Evolutionary conservation across 805 yeast species (phyloP).

Genomic region (Zygosaccharomyces lentus): DNA sequence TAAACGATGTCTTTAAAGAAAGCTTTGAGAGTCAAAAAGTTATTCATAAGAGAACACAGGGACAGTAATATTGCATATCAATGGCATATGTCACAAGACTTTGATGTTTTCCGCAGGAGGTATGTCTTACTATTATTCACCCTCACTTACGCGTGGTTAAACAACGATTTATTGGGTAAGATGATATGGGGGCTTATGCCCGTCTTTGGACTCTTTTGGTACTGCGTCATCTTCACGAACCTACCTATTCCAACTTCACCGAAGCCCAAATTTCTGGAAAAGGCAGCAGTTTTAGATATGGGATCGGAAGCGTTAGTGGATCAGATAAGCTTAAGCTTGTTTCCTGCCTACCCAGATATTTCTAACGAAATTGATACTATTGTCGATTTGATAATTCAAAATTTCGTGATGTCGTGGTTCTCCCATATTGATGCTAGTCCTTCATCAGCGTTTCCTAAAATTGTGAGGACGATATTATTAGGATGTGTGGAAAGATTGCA

Average conservation of each 20-base stretch:
- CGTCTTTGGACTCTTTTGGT: neutral
- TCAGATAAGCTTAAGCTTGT: constrained; percentile 4
- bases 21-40: too few species aligned
- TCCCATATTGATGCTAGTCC: constrained; percentile 36
- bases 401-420: constrained; percentile 59
- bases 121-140: neutral
- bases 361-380: constrained; percentile 45
- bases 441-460: constrained; percentile 36
- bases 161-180: neutral
- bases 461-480: constrained; percentile 40
- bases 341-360: constrained; percentile 17
- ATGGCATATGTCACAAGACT: constrained; percentile 3
- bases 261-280: neutral
- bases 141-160: neutral
- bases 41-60: neutral
- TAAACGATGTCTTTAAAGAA: too few species aligned
- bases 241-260: constrained; percentile 6
- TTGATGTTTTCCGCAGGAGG: neutral
- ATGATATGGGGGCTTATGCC: constrained; percentile 1
- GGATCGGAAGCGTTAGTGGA: neutral
- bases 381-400: constrained; percentile 43
- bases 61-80: neutral
- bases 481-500: constrained; percentile 35
- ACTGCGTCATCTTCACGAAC: neutral
- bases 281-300: neutral